These are phyloP conservation scores for Melaleuca quinquenervia DNA, from an alignment of 345 rosid genomes.

Conservation along the genomic window DNA sequence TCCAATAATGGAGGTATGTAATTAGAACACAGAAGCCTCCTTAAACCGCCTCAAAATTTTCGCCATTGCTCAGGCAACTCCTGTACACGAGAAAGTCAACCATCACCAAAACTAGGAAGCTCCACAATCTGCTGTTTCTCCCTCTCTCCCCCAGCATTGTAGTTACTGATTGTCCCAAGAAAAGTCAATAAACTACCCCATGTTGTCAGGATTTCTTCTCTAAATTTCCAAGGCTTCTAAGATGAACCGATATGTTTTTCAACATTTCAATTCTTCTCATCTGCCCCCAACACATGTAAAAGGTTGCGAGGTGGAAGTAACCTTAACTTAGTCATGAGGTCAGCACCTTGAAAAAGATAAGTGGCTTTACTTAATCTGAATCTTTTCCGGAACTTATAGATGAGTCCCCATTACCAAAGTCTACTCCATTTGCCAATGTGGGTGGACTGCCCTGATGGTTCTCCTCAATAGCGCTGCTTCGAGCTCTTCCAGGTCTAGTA, in stretches of 20 bases:
- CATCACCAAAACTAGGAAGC: conserved; percentile 35
- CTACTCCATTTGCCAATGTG: conserved; percentile 17
- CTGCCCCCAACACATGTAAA: not conserved
- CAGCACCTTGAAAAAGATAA: conserved; percentile 5
- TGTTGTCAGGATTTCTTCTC: not conserved
- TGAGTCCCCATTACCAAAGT: conserved; percentile 15
- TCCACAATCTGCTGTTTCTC: conserved; percentile 5
- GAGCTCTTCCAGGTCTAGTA: conserved; percentile 34
- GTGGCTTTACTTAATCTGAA: conserved; percentile 17
- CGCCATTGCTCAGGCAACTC: conserved; percentile 5
- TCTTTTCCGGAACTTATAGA: conserved; percentile 22
- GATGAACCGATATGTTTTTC: not conserved
- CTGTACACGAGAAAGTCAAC: conserved; percentile 1
- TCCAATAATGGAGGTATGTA: not conserved
- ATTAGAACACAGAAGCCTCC: conserved; percentile 5
- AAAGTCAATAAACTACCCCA: not conserved
- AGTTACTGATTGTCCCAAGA: not conserved
- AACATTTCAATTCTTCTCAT: not conserved
- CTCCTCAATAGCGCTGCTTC: conserved; percentile 13
- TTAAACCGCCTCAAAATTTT: not conserved
- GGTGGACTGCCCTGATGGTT: conserved; percentile 17
- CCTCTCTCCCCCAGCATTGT: not conserved
- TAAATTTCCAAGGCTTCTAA: not conserved
- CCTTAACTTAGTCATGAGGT: conserved; percentile 10
- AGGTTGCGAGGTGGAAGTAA: conserved; percentile 3